Percentiles rank a stretch among this genome's conserved stretches.
Evolutionary conservation across 1,139 yeast species (phyloP).

Genomic region (Suhomyces yuchorum): DNA sequence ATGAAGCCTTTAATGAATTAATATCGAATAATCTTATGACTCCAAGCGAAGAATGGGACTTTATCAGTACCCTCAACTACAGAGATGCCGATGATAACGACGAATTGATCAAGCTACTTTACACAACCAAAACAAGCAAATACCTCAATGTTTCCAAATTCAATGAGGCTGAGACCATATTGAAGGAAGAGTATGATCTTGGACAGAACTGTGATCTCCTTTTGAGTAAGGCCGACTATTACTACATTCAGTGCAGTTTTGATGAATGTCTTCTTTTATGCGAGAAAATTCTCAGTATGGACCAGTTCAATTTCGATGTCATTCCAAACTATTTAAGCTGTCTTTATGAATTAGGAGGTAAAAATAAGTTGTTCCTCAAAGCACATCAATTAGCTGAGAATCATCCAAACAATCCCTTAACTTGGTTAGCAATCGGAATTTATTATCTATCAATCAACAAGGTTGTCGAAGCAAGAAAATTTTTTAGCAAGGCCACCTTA

Average conservation of each 20-base stretch:
- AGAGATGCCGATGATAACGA: constrained; percentile 77
- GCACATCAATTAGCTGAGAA: constrained; percentile 88
- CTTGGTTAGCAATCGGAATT: constrained; percentile 93
- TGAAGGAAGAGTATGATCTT: constrained; percentile 72
- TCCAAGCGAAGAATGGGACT: constrained; percentile 87
- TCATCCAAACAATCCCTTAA: constrained; percentile 78
- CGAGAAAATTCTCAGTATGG: constrained; percentile 61
- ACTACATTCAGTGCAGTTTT: constrained; percentile 78
- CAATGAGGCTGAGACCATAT: constrained; percentile 64
- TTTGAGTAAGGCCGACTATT: constrained; percentile 67
- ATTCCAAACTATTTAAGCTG: constrained; percentile 84
- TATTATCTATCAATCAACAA: constrained; percentile 80
- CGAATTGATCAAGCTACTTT: constrained; percentile 74
- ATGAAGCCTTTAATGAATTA: constrained; percentile 86
- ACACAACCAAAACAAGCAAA: constrained; percentile 75
- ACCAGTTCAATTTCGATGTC: constrained; percentile 70
- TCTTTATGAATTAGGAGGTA: constrained; percentile 80
- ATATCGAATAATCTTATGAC: constrained; percentile 74
- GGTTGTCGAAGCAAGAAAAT: constrained; percentile 80
- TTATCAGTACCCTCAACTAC: constrained; percentile 68
- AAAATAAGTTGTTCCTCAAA: constrained; percentile 74
- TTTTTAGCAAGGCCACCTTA: constrained; percentile 86
- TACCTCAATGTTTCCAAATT: constrained; percentile 62
- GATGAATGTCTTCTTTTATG: constrained; percentile 76
- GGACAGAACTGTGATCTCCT: constrained; percentile 70